phyloP scores from a whole-genome alignment of 805 yeast species.

The Candida quercuum region DNA sequence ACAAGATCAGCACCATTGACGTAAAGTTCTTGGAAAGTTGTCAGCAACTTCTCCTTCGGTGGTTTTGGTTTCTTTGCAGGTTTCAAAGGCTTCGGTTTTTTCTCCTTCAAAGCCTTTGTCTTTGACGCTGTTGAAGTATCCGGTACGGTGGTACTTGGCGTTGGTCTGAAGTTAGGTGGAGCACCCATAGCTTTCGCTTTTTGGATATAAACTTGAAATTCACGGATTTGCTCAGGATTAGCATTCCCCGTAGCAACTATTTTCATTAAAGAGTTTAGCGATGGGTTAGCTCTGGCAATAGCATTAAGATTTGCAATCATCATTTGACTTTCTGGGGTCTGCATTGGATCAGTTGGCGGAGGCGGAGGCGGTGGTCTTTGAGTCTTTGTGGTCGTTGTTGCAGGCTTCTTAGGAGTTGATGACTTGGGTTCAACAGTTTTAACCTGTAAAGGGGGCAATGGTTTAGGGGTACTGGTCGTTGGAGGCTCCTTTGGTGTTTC shows the following conservation, averaged over 20 bases:
- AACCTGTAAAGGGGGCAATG: conserved; percentile 13
- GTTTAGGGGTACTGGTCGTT: conserved; percentile 1
- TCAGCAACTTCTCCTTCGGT: conserved; percentile 50
- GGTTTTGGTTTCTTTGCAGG: conserved; percentile 13
- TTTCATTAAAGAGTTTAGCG: conserved; percentile 70
- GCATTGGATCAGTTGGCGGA: conserved; percentile 36
- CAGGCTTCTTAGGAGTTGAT: neutral
- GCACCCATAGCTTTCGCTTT: conserved; percentile 73
- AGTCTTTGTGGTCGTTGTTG: conserved; percentile 9
- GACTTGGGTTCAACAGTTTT: neutral
- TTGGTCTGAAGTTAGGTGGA: conserved; percentile 34
- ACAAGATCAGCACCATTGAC: conserved; percentile 65
- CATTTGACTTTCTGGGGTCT: conserved; percentile 61
- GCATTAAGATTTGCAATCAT: conserved; percentile 83
- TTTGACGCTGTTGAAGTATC: no score
- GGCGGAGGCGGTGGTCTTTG: conserved; percentile 17
- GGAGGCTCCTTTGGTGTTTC: neutral
- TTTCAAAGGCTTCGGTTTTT: conserved; percentile 14
- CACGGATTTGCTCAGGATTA: conserved; percentile 59
- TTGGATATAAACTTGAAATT: conserved; percentile 76
- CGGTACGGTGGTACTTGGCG: conserved; percentile 26
- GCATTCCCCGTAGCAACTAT: conserved; percentile 84
- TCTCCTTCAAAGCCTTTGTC: no score
- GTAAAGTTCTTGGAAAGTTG: conserved; percentile 75
- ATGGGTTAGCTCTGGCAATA: conserved; percentile 70